A percentile compares a stretch with the other conserved stretches of the same genome.
Conservation (phyloP, 768 basidiomycete genomes). For the Tylopilus balloui region DNA sequence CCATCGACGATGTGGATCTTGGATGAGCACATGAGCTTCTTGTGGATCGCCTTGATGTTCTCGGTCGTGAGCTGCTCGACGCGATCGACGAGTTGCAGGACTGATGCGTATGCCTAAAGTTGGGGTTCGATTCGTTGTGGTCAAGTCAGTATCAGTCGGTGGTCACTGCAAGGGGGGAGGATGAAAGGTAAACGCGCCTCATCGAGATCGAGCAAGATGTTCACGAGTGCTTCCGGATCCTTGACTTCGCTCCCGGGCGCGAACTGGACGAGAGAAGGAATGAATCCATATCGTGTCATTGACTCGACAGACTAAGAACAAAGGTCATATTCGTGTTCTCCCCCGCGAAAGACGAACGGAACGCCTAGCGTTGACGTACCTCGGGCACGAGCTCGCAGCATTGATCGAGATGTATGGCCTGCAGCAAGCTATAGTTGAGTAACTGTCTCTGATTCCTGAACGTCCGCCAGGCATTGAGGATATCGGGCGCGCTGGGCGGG, state of each 20-base stretch:
- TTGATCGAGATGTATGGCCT: conserved; percentile 28
- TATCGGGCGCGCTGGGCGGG: conserved; percentile 22
- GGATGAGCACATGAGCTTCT: conserved; percentile 30
- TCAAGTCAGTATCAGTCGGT: neutral
- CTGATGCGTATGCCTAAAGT: conserved; percentile 23
- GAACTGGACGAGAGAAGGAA: conserved; percentile 22
- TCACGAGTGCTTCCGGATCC: conserved; percentile 21
- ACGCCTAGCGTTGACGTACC: conserved; percentile 10
- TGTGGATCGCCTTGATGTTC: conserved; percentile 27
- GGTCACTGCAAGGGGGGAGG: neutral
- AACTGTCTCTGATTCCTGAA: conserved; percentile 24
- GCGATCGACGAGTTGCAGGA: conserved; percentile 21
- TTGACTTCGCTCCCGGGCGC: conserved; percentile 21
- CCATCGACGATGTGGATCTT: conserved; percentile 25
- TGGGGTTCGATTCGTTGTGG: neutral
- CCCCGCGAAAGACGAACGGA: neutral
- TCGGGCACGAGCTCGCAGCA: conserved; percentile 19
- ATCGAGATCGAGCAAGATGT: conserved; percentile 22
- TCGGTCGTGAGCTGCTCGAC: conserved; percentile 28
- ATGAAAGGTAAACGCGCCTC: conserved; percentile 18
- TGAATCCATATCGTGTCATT: conserved; percentile 26
- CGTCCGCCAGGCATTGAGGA: conserved; percentile 26
- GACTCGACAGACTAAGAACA: conserved; percentile 24
- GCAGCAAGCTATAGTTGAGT: conserved; percentile 30
- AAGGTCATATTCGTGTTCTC: neutral